Evolutionary conservation across 257 asterid species (phyloP).

Genomic region (Solanum dulcamara): DNA sequence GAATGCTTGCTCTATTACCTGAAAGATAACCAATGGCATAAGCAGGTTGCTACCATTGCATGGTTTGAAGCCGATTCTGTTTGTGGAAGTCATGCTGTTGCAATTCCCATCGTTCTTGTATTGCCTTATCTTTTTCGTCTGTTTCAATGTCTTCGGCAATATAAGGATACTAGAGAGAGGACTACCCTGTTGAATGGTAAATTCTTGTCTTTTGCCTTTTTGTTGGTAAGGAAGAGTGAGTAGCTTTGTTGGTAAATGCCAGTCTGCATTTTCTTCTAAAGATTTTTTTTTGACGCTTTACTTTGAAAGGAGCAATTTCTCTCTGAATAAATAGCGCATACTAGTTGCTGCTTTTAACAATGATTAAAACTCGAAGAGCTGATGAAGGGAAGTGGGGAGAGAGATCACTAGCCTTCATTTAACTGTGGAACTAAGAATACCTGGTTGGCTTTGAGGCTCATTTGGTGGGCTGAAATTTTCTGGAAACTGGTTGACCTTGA

Average conservation of each 20-base stretch:
- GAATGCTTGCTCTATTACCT: conserved; percentile 12
- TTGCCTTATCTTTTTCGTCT: conserved; percentile 88
- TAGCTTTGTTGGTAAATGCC: not conserved
- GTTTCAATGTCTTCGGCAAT: conserved; percentile 96
- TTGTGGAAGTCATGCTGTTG: conserved; percentile 97
- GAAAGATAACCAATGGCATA: conserved; percentile 7
- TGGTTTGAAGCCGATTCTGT: conserved; percentile 99
- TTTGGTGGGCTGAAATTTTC: not conserved
- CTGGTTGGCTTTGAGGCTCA: not conserved
- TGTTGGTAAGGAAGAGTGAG: not conserved
- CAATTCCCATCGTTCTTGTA: conserved; percentile 82
- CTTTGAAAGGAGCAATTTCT: not conserved
- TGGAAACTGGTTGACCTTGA: not conserved
- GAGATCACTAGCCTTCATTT: not conserved
- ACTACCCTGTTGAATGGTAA: conserved; percentile 77
- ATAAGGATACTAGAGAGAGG: conserved; percentile 84
- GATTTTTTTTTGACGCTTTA: not conserved
- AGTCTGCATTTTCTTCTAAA: not conserved
- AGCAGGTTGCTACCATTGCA: conserved; percentile 98
- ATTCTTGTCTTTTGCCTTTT: not conserved
- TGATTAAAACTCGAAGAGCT: not conserved
- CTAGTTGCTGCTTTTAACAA: not conserved
- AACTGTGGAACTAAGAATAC: not conserved
- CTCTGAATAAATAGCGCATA: not conserved
- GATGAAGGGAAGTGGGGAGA: not conserved